Percentiles rank a stretch among this genome's conserved stretches.
Evolutionary conservation across 345 rosid genomes (phyloP).

Genomic region (Bruguiera sexangula): DNA sequence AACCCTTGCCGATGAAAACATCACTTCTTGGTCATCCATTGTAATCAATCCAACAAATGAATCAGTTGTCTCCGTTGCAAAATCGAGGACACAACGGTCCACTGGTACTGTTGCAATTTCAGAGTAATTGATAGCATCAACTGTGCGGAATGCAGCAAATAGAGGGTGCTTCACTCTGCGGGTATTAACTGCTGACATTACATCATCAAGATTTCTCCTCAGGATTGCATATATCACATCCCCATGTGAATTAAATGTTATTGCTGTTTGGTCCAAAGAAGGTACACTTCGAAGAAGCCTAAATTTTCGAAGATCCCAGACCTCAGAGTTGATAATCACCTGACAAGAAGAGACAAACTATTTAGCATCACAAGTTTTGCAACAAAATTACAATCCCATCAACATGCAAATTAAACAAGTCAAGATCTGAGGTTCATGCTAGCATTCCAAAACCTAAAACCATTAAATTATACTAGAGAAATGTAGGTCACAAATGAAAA

Average conservation of each 20-base stretch:
- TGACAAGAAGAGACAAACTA: constrained; percentile 22
- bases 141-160: constrained; percentile 83
- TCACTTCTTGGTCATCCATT: constrained; percentile 93
- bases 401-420: background rate
- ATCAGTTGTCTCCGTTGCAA: constrained; percentile 85
- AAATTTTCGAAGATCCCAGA: constrained; percentile 87
- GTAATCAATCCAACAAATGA: constrained; percentile 86
- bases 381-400: background rate
- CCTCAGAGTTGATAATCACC: constrained; percentile 96
- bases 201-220: constrained; percentile 93
- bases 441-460: too few relatives aligned
- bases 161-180: constrained; percentile 84
- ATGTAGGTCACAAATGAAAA: too few relatives aligned
- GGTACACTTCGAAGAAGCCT: constrained; percentile 90
- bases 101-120: constrained; percentile 88
- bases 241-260: constrained; percentile 83
- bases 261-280: constrained; percentile 83
- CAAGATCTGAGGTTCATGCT: too few relatives aligned
- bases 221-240: constrained; percentile 93
- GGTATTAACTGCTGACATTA: constrained; percentile 80
- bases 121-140: constrained; percentile 88
- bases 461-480: too few relatives aligned
- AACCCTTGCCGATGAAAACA: constrained; percentile 85
- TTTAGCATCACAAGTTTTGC: background rate
- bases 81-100: constrained; percentile 96